phyloP scores from a whole-genome alignment of 768 basidiomycete genomes.

The Termitomyces sp. region DNA sequence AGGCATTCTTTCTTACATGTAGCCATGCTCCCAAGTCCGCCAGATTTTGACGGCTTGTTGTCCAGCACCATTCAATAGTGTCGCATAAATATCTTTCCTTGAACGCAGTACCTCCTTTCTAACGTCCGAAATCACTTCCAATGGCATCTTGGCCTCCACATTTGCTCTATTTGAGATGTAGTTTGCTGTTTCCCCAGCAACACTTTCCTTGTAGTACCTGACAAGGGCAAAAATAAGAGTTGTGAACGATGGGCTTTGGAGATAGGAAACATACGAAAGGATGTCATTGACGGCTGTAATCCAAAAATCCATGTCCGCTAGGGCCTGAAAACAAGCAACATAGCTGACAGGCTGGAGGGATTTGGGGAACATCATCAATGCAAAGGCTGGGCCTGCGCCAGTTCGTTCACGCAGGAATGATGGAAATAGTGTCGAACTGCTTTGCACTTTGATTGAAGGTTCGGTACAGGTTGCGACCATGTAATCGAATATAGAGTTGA shows the following conservation, averaged over 20 bases:
- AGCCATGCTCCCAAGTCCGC: not conserved
- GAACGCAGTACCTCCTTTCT: conserved; percentile 1
- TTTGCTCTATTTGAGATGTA: conserved; percentile 11
- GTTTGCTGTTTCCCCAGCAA: not conserved
- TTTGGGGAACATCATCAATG: conserved; percentile 11
- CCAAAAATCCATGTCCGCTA: not conserved
- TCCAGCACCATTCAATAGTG: not conserved
- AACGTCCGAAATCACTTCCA: conserved; percentile 9
- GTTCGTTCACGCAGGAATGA: conserved; percentile 12
- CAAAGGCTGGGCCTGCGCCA: conserved; percentile 6
- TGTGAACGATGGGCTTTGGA: not conserved
- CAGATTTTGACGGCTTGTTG: not conserved
- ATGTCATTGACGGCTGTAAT: conserved; percentile 11
- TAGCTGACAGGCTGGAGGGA: conserved; percentile 1
- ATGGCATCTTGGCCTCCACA: not conserved
- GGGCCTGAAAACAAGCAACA: not conserved
- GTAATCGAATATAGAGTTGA: conserved; percentile 12
- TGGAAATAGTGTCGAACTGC: not conserved
- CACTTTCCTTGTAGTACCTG: conserved; percentile 3
- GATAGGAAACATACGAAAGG: conserved; percentile 10
- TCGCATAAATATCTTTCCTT: not conserved
- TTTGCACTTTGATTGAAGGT: not conserved
- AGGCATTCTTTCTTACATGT: not conserved
- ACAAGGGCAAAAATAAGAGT: not conserved
- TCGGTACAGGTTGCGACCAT: conserved; percentile 12